Evolutionary conservation across 1,284 basidiomycete genomes (phyloP), one percentile per base, ranked within the genome.

Genomic region (Fomes fomentarius): DNA sequence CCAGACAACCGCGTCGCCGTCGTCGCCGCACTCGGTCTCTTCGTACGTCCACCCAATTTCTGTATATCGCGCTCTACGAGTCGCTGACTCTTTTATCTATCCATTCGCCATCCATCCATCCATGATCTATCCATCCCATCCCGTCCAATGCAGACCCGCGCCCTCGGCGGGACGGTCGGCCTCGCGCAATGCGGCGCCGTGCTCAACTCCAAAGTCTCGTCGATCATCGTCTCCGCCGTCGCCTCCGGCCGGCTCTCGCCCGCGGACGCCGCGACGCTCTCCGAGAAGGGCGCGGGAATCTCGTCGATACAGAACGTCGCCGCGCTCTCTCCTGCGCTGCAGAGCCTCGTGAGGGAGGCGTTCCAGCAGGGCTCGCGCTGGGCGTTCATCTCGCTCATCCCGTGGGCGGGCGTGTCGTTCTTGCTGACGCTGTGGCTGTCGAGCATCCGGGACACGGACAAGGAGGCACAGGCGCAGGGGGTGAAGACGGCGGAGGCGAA

Each of bases 181-280:
- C 71, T 82, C 26, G 78, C 80, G 0, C 79, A 80, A 57, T 81
- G 79, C 47, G 73, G 74, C 28, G 76, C 79, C 2, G 69, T 81
- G 28, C 70, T 82, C 50, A 74, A 74, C 57, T 68, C 71, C 19
- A 80, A 74, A 64, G 78, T 77, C 24, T 63, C 66, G 25, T 26
- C 61, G 10, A 71, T 71, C 49, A 66, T 82, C 56, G 22, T 59
- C 24, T 37, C 63, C 14, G 63, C 62, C 21, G 58, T 71, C 30
- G 40, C 31, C 3, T 68, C 67, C 1, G 74, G 69, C 26, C 52
- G 58, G 5, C 55, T 77, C 52, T 63, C 68, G 8, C 28, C 55
- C 11, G 42, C 65, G 7, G 73, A 70, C 44, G 57, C 69, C 2
- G 53, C 51, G 14, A 24, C 59, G 26, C 64, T 76, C 61, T 22